phyloP scores from a whole-genome alignment of 768 basidiomycete genomes.

The Melanogaster broomeanus region DNA sequence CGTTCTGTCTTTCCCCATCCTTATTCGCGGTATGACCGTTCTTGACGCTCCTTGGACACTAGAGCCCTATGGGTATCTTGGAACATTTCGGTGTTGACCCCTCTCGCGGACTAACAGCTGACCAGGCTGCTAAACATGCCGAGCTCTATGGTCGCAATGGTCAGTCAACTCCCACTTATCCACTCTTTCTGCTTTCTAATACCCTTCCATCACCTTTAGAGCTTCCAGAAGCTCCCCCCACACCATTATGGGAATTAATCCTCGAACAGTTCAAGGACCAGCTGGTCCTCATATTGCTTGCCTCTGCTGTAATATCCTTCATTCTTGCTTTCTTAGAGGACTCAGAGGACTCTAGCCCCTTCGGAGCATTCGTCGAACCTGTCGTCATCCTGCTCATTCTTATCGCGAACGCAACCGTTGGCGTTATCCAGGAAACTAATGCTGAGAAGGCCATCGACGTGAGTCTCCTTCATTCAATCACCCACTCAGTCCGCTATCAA shows the following conservation, averaged over 20 bases:
- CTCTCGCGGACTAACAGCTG: conserved; percentile 58
- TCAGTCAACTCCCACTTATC: conserved; percentile 29
- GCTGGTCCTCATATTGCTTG: conserved; percentile 94
- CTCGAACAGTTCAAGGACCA: conserved; percentile 99
- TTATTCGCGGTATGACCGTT: conserved; percentile 24
- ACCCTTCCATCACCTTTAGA: conserved; percentile 46
- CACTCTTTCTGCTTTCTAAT: neutral
- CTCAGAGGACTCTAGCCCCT: conserved; percentile 59
- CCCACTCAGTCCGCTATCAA: neutral
- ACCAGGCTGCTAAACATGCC: conserved; percentile 72
- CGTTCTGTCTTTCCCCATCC: neutral
- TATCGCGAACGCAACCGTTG: conserved; percentile 95
- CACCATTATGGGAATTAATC: conserved; percentile 91
- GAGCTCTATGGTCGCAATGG: conserved; percentile 87
- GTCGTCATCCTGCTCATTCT: conserved; percentile 94
- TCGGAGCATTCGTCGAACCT: conserved; percentile 94
- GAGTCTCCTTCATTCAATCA: conserved; percentile 33
- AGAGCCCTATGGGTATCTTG: conserved; percentile 64
- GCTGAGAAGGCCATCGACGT: conserved; percentile 98
- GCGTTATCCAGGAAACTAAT: conserved; percentile 95
- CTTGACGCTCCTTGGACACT: conserved; percentile 84
- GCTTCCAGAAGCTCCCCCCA: conserved; percentile 88
- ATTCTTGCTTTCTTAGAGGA: conserved; percentile 88
- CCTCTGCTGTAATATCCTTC: conserved; percentile 91
- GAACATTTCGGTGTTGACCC: conserved; percentile 72